These are phyloP conservation scores for Aureobasidium sp. DNA, from an alignment of 2,329 filamentous ascomycete genomes.

Conservation along the genomic window DNA sequence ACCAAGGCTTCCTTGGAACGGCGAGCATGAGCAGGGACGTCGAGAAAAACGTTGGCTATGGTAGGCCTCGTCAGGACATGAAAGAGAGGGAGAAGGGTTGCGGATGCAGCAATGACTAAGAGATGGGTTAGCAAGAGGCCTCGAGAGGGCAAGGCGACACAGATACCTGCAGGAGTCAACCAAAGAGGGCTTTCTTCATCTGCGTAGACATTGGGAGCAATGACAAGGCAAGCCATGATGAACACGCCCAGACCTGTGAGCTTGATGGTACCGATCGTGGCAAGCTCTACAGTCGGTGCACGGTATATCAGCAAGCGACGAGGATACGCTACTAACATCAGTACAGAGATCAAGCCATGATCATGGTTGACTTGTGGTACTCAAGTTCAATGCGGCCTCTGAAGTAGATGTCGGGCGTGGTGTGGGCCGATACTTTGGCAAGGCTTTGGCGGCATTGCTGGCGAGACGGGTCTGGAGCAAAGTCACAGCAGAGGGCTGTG, in stretches of 20 bases:
- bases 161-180: constrained; percentile 33
- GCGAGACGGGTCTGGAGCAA: background rate
- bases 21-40: constrained; percentile 58
- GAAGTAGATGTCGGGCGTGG: background rate
- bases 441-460: background rate
- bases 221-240: constrained; percentile 55
- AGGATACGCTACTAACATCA: constrained; percentile 33
- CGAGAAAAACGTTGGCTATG: constrained; percentile 63
- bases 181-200: constrained; percentile 36
- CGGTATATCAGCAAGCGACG: constrained; percentile 64
- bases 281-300: constrained; percentile 58
- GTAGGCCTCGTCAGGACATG: constrained; percentile 60
- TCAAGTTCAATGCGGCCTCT: background rate
- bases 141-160: background rate
- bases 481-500: background rate
- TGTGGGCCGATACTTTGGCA: background rate
- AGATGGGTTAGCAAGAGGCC: background rate
- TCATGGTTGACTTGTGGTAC: background rate
- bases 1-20: constrained; percentile 49
- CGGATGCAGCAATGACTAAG: constrained; percentile 50
- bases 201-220: constrained; percentile 50
- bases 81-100: constrained; percentile 58
- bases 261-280: constrained; percentile 62
- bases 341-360: background rate
- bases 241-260: constrained; percentile 63